A percentile compares a stretch with the other conserved stretches of the same genome.
These are phyloP conservation scores for Byssoonygena ceratinophila DNA, from an alignment of 2,329 filamentous ascomycete genomes.

Conservation along the genomic window DNA sequence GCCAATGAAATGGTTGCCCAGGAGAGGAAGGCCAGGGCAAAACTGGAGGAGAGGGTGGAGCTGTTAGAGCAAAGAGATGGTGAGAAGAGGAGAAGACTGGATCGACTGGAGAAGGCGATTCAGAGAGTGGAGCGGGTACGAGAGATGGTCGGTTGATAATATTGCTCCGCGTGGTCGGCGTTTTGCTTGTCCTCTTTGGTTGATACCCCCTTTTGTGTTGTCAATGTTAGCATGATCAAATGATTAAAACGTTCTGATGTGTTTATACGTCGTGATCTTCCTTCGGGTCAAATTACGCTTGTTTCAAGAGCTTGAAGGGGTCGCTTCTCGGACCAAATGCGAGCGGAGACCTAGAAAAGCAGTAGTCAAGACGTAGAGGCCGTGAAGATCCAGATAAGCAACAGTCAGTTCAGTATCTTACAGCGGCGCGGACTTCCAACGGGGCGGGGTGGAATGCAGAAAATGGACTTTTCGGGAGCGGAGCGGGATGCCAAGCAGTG, in stretches of 20 bases:
- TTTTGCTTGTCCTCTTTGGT: neutral
- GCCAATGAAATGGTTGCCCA: constrained; percentile 57
- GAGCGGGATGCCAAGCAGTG: constrained; percentile 5
- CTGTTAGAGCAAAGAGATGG: constrained; percentile 38
- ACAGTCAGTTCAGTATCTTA: too few relatives aligned
- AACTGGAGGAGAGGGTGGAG: constrained; percentile 39
- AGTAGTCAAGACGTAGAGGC: too few relatives aligned
- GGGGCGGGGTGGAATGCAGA: neutral
- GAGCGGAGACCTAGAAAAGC: too few relatives aligned
- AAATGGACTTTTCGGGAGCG: neutral
- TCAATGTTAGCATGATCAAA: constrained; percentile 2
- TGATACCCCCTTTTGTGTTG: neutral
- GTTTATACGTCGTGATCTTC: too few relatives aligned
- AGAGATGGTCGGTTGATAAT: constrained; percentile 38
- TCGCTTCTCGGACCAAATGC: too few relatives aligned
- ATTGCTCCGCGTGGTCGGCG: neutral
- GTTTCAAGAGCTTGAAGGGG: neutral
- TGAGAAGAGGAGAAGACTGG: constrained; percentile 44
- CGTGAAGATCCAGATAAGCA: too few relatives aligned
- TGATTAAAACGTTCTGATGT: too few relatives aligned
- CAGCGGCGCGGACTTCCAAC: neutral
- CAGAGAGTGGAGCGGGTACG: constrained; percentile 49
- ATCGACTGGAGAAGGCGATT: constrained; percentile 47
- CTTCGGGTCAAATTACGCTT: neutral
- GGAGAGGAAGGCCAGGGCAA: constrained; percentile 49